A percentile compares a stretch with the other conserved stretches of the same genome.
phyloP scores from a whole-genome alignment of 345 rosid genomes.

The Citrus trifoliata region DNA sequence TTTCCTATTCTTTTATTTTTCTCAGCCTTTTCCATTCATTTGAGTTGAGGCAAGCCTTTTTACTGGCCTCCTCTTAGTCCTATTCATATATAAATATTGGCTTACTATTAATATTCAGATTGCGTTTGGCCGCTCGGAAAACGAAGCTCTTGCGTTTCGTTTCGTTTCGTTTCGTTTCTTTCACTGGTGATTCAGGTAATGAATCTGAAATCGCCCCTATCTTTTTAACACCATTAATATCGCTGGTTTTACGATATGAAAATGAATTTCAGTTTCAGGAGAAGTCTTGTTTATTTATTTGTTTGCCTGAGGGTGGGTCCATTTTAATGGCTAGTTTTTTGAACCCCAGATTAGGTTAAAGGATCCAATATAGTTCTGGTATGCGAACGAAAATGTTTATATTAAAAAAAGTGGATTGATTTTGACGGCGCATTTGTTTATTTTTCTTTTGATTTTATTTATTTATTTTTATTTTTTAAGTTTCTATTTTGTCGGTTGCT shows the following conservation, averaged over 20 bases:
- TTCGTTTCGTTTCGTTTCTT: neutral
- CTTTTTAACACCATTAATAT: too few species aligned
- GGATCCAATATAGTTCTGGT: constrained; percentile 16
- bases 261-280: too few species aligned
- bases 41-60: neutral
- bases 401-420: constrained; percentile 18
- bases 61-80: too few species aligned
- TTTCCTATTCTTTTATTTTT: neutral
- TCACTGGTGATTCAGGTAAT: constrained; percentile 15
- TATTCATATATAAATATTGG: neutral
- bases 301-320: neutral
- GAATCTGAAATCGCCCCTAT: neutral
- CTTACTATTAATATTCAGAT: neutral
- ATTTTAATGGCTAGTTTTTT: neutral
- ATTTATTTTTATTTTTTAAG: neutral
- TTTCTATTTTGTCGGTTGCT: constrained; percentile 36
- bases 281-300: neutral
- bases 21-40: neutral
- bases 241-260: neutral
- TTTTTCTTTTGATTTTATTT: neutral
- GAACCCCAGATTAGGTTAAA: neutral
- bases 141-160: neutral
- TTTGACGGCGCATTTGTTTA: constrained; percentile 27
- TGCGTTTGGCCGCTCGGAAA: neutral
- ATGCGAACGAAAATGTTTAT: neutral